Evolutionary conservation across 768 basidiomycete genomes (phyloP).

Genomic region (Auricularia sp.): DNA sequence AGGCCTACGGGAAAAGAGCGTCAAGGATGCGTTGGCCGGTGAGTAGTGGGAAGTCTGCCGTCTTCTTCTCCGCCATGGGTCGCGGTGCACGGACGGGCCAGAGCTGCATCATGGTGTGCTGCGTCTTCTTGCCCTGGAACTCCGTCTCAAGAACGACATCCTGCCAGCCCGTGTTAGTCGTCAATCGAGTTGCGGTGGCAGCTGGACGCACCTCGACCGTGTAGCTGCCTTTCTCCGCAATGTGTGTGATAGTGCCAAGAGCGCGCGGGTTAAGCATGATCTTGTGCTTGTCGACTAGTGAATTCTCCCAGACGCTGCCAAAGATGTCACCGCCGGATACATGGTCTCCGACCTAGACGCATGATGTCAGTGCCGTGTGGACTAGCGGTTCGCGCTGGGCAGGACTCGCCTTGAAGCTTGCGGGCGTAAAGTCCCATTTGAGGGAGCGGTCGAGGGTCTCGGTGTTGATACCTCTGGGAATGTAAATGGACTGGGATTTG

Average conservation of each 20-base stretch:
- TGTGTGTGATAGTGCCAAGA: constrained; percentile 86
- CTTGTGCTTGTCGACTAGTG: constrained; percentile 92
- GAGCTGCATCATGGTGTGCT: constrained; percentile 94
- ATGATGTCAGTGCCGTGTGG: constrained; percentile 4
- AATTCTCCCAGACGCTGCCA: constrained; percentile 93
- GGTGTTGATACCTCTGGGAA: constrained; percentile 97
- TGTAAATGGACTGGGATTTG: constrained; percentile 97
- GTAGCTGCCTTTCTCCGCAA: constrained; percentile 92
- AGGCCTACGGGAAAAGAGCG: constrained; percentile 83
- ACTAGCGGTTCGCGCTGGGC: constrained; percentile 1
- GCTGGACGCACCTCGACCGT: constrained; percentile 61
- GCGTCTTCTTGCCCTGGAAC: constrained; percentile 87
- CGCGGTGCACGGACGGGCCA: constrained; percentile 99
- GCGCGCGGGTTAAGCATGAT: constrained; percentile 92
- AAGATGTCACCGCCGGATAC: constrained; percentile 96
- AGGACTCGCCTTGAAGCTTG: constrained; percentile 54
- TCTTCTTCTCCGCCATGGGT: constrained; percentile 91
- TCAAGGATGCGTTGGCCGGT: constrained; percentile 98
- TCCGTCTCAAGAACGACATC: constrained; percentile 96
- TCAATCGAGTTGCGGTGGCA: background rate
- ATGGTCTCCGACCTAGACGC: constrained; percentile 79
- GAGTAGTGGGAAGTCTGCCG: constrained; percentile 81
- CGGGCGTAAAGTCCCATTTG: constrained; percentile 92
- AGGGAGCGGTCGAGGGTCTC: constrained; percentile 80
- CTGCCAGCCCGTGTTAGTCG: constrained; percentile 28